Conservation (phyloP, 441 rosid species). For the Dalechampia spathulata region DNA sequence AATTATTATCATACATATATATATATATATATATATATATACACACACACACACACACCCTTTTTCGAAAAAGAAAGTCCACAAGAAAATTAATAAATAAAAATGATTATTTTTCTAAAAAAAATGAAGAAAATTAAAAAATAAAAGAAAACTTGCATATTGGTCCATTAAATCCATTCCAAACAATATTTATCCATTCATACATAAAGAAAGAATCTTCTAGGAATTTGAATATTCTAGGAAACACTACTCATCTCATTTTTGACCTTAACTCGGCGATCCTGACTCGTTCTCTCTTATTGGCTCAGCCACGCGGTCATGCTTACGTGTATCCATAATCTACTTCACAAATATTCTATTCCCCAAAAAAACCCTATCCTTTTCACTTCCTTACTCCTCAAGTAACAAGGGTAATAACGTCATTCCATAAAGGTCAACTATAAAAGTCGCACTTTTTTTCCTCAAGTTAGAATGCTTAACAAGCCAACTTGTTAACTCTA, state of each 20-base stretch:
- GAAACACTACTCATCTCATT: not conserved
- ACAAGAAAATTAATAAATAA: too few relatives aligned
- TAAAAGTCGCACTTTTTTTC: constrained; percentile 16
- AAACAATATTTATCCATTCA: not conserved
- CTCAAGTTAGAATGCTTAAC: constrained; percentile 6
- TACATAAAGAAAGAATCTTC: constrained; percentile 15
- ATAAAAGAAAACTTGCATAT: not conserved
- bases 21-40: too few relatives aligned
- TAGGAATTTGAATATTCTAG: constrained; percentile 9
- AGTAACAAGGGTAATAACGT: constrained; percentile 19
- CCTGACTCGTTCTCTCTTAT: constrained; percentile 4
- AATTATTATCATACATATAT: too few relatives aligned
- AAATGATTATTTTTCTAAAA: too few relatives aligned
- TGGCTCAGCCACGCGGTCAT: constrained; percentile 25
- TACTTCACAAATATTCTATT: not conserved
- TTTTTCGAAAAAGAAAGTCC: too few relatives aligned
- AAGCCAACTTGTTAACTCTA: not conserved
- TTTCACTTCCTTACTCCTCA: constrained; percentile 5
- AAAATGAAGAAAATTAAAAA: not conserved
- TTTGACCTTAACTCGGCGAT: not conserved
- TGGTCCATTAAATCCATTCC: not conserved
- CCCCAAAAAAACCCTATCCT: constrained; percentile 1
- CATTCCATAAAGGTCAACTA: constrained; percentile 29
- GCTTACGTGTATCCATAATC: constrained; percentile 18
- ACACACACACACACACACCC: too few relatives aligned